Evolutionary conservation across 331 rosid genomes (phyloP).

Genomic region (Phaseolus coccineus): DNA sequence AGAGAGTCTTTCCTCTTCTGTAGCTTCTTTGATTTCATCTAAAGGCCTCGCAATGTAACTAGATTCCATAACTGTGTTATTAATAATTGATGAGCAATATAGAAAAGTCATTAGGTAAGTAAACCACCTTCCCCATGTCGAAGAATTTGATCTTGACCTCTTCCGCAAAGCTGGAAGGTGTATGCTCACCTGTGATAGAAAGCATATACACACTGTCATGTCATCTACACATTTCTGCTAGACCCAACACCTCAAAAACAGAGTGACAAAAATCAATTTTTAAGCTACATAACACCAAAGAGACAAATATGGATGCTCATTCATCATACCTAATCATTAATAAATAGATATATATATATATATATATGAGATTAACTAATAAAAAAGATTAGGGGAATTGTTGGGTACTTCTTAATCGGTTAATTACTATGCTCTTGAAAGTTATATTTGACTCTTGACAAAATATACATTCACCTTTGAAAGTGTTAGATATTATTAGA

Average conservation of each 20-base stretch:
- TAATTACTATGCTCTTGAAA: neutral
- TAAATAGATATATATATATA: neutral
- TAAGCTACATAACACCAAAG: neutral
- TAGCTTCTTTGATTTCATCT: constrained; percentile 65
- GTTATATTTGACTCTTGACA: neutral
- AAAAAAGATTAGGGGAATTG: neutral
- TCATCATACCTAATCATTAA: neutral
- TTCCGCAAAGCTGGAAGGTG: constrained; percentile 53
- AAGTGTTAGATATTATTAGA: too few relatives aligned
- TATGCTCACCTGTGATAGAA: constrained; percentile 48
- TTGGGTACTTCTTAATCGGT: neutral
- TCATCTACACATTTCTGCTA: constrained; percentile 20
- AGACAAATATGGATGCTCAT: constrained; percentile 3
- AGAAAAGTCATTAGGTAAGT: constrained; percentile 14
- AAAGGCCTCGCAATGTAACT: constrained; percentile 77
- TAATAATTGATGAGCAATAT: constrained; percentile 28
- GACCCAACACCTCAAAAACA: neutral
- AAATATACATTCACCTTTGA: constrained; percentile 1
- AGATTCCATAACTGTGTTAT: constrained; percentile 33
- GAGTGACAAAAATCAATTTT: neutral
- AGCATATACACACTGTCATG: constrained; percentile 17
- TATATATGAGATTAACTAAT: neutral
- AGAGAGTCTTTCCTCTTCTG: constrained; percentile 60
- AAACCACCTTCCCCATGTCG: constrained; percentile 68
- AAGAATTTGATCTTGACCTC: constrained; percentile 60